Base-by-base conservation (phyloP, 2,329 filamentous ascomycete genomes). In the Alternaria novae-zelandiae region DNA sequence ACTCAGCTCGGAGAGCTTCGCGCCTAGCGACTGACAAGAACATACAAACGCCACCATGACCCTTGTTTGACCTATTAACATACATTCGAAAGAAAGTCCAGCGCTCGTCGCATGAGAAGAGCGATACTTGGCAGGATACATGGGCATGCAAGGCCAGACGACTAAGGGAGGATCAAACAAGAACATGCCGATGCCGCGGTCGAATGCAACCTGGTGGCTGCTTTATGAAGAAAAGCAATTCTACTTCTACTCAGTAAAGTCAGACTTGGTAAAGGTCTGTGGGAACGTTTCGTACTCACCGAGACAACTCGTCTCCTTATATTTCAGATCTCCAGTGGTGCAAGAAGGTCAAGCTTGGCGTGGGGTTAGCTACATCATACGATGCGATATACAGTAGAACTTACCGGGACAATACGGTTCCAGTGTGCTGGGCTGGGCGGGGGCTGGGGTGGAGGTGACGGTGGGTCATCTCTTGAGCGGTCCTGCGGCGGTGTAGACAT, bases 361-460 rank as follows among this genome's bases (percentile, higher is more conserved):
- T 60, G 21, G 20, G n/a, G 57, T 74, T 57, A 74, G 67, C 55
- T 59, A 41, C 45, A 25, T 17, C 6, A 20, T 51, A 36, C 49
- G 53, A 56, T 46, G 44, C 63, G 54, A 50, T 28, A 51, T 36
- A 55, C 23, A 28, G 61, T 46, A 65, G 58, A 41, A 64, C 70
- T 36, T 64, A 73, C 68, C 32, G 62, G 54, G 17, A 66, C 43
- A 15, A 69, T 59, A 54, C 67, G 70, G 30, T 60, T 67, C 77
- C 78, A 79, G 45, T 71, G 69, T 44, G 70, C 68, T 47, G 79
- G 79, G 46, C 79, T 81, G 71, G 79, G 78, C 46, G 79, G 79
- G 13, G 79, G 79, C 61, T 80, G 78, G 30, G 79, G 78, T 25
- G 79, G 79, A 26, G 79, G 79, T 26, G 79, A 80, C 28, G 79